Conservation (phyloP, 192 early-diverging fungal species). For the Pilaira anomala region DNA sequence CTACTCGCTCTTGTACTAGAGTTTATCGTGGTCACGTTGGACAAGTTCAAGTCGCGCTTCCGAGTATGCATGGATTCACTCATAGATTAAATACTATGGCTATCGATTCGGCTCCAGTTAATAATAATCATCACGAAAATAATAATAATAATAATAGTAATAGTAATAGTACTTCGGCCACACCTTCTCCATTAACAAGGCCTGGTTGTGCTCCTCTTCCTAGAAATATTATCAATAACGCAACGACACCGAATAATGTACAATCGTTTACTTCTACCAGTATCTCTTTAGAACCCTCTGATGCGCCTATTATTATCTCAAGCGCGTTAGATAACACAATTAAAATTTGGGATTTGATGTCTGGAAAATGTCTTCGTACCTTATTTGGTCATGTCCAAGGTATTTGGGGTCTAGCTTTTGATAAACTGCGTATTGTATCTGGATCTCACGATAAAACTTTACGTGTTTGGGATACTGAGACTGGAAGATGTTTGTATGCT, state of each 20-base stretch:
- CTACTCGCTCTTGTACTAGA: constrained; percentile 56
- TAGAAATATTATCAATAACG: background rate
- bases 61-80: constrained; percentile 14
- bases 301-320: constrained; percentile 63
- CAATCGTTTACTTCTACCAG: background rate
- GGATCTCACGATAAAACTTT: constrained; percentile 61
- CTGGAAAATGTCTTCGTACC: constrained; percentile 68
- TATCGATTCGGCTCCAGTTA: background rate
- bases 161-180: background rate
- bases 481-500: constrained; percentile 57
- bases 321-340: constrained; percentile 85
- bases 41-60: constrained; percentile 54
- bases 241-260: background rate
- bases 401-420: constrained; percentile 73
- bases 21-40: constrained; percentile 64
- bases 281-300: background rate
- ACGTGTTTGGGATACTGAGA: constrained; percentile 70
- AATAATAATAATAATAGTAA: background rate
- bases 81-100: constrained; percentile 23
- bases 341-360: constrained; percentile 86
- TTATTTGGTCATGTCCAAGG: constrained; percentile 83
- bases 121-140: background rate
- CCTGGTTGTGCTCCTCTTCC: background rate
- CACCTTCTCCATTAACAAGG: background rate
- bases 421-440: constrained; percentile 68